Conservation (phyloP, 2,329 filamentous ascomycete genomes). For the Fusarium sp. region DNA sequence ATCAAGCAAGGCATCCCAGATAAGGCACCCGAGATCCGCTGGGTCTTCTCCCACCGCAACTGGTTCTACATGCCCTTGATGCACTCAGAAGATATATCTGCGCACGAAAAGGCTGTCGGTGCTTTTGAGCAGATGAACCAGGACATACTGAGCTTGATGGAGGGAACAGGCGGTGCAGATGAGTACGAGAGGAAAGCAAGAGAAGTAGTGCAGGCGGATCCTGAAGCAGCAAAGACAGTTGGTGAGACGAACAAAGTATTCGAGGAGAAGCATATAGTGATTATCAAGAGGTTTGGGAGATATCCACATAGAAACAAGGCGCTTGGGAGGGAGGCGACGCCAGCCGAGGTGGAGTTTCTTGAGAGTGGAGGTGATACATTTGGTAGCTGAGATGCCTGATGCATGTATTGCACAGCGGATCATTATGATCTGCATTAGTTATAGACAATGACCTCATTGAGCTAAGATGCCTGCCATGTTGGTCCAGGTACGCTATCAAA, state of each 20-base stretch:
- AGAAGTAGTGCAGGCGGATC: constrained; percentile 40
- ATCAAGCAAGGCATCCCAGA: constrained; percentile 48
- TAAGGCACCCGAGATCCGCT: constrained; percentile 44
- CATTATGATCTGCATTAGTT: background rate
- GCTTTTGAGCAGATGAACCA: constrained; percentile 47
- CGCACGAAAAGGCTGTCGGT: constrained; percentile 54
- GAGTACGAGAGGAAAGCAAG: constrained; percentile 44
- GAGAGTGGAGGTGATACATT: constrained; percentile 57
- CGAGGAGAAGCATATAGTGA: constrained; percentile 59
- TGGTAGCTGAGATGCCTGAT: constrained; percentile 9
- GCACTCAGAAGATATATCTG: constrained; percentile 63
- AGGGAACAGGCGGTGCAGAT: constrained; percentile 34
- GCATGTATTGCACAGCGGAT: background rate
- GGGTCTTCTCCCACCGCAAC: constrained; percentile 53
- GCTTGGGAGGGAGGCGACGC: constrained; percentile 59
- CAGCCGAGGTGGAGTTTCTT: constrained; percentile 62
- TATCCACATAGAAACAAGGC: constrained; percentile 68
- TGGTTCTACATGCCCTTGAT: constrained; percentile 71
- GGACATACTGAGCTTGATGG: constrained; percentile 49
- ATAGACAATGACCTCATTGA: background rate
- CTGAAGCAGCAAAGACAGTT: constrained; percentile 41
- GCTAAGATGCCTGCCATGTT: background rate
- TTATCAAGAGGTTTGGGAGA: constrained; percentile 64
- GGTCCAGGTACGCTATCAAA: background rate
- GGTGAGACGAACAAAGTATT: constrained; percentile 45